phyloP scores from a whole-genome alignment of 2,329 filamentous ascomycete species.

The Camptophora hylomeconis region DNA sequence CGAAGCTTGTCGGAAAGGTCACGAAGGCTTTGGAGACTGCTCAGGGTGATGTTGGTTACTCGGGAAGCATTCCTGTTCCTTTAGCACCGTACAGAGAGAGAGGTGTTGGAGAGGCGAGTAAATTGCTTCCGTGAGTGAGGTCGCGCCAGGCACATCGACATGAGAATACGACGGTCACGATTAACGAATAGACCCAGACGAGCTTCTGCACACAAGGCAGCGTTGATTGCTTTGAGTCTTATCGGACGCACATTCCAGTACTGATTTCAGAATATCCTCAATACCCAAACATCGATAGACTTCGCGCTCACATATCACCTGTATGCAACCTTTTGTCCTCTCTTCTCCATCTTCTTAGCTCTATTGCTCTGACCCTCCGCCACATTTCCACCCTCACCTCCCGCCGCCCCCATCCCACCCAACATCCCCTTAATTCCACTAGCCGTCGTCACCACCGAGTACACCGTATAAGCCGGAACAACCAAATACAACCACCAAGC shows the following conservation, averaged over 20 bases:
- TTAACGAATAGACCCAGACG: too few species aligned
- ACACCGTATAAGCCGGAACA: constrained; percentile 36
- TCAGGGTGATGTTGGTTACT: constrained; percentile 39
- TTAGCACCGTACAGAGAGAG: constrained; percentile 26
- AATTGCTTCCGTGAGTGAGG: too few species aligned
- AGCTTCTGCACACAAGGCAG: too few species aligned
- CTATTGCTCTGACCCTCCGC: constrained; percentile 32
- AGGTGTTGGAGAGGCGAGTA: too few species aligned
- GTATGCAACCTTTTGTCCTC: constrained; percentile 31
- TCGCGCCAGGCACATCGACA: too few species aligned
- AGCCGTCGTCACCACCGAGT: constrained; percentile 32
- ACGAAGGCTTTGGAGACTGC: constrained; percentile 36
- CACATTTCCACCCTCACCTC: constrained; percentile 21
- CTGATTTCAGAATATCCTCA: too few species aligned
- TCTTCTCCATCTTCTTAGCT: constrained; percentile 41
- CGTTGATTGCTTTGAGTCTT: too few species aligned
- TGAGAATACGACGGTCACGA: too few species aligned
- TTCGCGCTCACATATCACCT: constrained; percentile 19
- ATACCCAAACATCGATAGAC: too few species aligned
- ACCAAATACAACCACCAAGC: constrained; percentile 53
- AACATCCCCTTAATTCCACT: constrained; percentile 30
- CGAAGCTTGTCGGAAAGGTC: constrained; percentile 39
- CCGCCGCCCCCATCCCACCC: constrained; percentile 29
- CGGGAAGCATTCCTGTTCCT: constrained; percentile 32
- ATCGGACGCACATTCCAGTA: too few species aligned